phyloP scores from a whole-genome alignment of 306 rosid species.

The Sophora flavescens region DNA sequence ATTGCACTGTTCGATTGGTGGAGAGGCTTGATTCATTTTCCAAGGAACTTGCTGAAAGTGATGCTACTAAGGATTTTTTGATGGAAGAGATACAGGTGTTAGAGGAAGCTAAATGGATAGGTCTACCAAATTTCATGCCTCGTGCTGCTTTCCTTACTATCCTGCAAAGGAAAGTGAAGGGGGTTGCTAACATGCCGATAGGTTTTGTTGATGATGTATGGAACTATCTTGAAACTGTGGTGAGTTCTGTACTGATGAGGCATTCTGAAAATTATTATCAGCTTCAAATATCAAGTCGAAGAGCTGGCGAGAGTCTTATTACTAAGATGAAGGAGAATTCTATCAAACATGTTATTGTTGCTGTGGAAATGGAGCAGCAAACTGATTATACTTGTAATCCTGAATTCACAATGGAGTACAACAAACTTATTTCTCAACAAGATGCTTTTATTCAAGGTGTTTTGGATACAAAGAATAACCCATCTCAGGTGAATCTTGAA shows the following conservation, averaged over 20 bases:
- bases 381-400: constrained; percentile 61
- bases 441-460: constrained; percentile 28
- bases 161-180: constrained; percentile 49
- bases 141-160: constrained; percentile 48
- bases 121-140: constrained; percentile 63
- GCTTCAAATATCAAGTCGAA: constrained; percentile 38
- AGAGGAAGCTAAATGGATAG: constrained; percentile 59
- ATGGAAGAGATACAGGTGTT: constrained; percentile 47
- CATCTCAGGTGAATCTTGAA: background rate
- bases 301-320: constrained; percentile 45
- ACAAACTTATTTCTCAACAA: constrained; percentile 36
- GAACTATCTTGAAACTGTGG: constrained; percentile 51
- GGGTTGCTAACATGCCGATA: constrained; percentile 40
- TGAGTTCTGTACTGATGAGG: constrained; percentile 17
- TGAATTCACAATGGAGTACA: constrained; percentile 51
- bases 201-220: constrained; percentile 51
- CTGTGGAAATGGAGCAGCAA: constrained; percentile 60
- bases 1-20: constrained; percentile 53
- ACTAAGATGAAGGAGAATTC: constrained; percentile 48
- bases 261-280: constrained; percentile 57
- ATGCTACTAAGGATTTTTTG: constrained; percentile 29
- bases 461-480: fast-evolving
- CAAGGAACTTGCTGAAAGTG: constrained; percentile 38
- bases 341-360: constrained; percentile 39
- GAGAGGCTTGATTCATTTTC: constrained; percentile 45